phyloP scores from a whole-genome alignment of 768 basidiomycete genomes.

The Boletus pseudopeckii region DNA sequence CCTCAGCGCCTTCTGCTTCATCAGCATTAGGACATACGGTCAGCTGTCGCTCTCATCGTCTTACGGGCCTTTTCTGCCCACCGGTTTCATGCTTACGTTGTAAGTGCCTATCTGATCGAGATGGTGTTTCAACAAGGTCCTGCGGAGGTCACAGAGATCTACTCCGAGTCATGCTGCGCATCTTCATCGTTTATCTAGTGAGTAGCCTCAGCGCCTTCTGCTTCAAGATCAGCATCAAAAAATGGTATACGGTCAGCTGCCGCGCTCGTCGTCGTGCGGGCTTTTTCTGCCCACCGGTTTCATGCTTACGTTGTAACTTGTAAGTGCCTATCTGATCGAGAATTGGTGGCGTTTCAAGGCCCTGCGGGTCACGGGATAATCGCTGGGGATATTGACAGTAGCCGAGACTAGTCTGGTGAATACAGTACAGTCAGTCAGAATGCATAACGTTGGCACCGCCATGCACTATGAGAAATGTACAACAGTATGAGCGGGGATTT shows the following conservation, averaged over 20 bases:
- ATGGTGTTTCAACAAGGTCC: no score
- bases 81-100: neutral
- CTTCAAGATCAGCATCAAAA: conserved; percentile 1
- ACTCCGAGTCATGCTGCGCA: neutral
- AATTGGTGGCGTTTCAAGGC: no score
- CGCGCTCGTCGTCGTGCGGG: neutral
- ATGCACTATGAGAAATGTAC: neutral
- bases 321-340: no score
- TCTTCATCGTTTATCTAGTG: conserved; percentile 6
- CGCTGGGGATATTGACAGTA: neutral
- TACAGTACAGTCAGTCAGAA: neutral
- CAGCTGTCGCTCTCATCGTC: neutral
- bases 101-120: neutral
- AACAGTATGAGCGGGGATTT: neutral
- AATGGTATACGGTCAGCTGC: neutral
- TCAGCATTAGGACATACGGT: neutral
- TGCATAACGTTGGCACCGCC: neutral
- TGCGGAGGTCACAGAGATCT: no score
- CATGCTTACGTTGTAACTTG: neutral
- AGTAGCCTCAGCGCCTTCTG: neutral
- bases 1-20: neutral
- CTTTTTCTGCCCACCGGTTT: neutral
- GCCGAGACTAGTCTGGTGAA: no score
- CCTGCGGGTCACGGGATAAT: neutral
- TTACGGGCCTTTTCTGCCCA: neutral